These are phyloP conservation scores for Plasmodium vivax DNA, from an alignment of 169 alveolate genomes.

Conservation along the genomic window DNA sequence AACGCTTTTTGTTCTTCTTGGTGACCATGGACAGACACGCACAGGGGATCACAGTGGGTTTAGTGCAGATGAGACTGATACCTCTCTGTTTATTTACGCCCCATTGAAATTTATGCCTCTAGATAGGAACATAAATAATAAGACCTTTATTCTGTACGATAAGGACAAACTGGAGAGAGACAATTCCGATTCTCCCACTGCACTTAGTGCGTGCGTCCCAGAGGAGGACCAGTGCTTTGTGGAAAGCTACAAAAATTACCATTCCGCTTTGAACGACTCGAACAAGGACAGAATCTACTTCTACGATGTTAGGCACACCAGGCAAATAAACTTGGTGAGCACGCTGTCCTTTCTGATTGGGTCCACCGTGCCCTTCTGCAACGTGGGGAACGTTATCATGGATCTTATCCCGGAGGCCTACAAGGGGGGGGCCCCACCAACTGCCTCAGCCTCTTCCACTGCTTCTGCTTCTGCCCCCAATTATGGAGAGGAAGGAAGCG, in stretches of 20 bases:
- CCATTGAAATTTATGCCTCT: conserved; percentile 15
- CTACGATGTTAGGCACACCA: conserved; percentile 53
- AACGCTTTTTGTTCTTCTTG: conserved; percentile 70
- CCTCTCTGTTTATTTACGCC: conserved; percentile 46
- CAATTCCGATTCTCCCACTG: neutral
- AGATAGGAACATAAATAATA: conserved; percentile 12
- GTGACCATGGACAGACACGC: conserved; percentile 84
- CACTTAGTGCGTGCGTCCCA: neutral
- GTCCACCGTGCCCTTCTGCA: conserved; percentile 60
- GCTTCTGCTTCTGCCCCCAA: neutral
- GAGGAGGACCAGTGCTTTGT: neutral
- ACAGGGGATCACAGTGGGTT: conserved; percentile 83
- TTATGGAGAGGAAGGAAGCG: neutral
- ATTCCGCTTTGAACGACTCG: conserved; percentile 17
- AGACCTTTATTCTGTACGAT: conserved; percentile 52
- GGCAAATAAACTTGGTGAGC: conserved; percentile 51
- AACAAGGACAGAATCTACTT: conserved; percentile 16
- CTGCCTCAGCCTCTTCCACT: neutral
- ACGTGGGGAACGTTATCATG: conserved; percentile 58
- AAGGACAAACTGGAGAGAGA: neutral
- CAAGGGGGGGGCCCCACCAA: neutral
- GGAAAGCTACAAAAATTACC: conserved; percentile 39
- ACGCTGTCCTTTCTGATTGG: conserved; percentile 64
- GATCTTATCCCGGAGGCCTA: conserved; percentile 43
- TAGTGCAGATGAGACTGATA: conserved; percentile 35